Conservation (phyloP, 2,329 filamentous ascomycete genomes). For the Colletotrichum sp. region DNA sequence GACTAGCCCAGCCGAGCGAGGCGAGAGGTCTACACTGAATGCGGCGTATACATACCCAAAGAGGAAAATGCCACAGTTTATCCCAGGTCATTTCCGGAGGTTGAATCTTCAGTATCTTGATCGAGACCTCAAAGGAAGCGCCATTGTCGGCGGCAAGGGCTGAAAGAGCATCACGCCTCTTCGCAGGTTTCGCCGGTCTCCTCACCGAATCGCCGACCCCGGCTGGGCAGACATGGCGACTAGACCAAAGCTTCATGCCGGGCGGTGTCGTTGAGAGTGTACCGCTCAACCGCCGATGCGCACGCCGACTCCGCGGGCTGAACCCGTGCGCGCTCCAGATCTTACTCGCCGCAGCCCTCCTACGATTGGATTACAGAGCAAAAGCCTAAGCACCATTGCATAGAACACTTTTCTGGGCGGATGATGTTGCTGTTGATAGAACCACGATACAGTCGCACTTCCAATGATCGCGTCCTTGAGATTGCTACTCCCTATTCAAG, state of each 20-base stretch:
- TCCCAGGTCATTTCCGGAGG: not conserved
- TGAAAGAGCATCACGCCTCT: not conserved
- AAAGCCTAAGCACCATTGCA: too few relatives aligned
- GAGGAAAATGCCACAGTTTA: not conserved
- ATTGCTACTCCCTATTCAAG: not conserved
- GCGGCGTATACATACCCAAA: not conserved
- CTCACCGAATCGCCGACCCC: not conserved
- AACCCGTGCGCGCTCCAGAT: not conserved
- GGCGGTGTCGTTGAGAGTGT: rapidly evolving
- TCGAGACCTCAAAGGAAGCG: not conserved
- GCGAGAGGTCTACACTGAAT: not conserved
- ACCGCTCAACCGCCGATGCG: not conserved
- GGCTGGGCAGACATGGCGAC: not conserved
- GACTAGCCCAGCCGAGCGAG: not conserved
- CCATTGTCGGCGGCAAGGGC: not conserved
- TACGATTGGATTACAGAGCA: too few relatives aligned
- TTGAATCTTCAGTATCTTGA: not conserved
- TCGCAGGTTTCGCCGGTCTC: not conserved
- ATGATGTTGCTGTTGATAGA: too few relatives aligned
- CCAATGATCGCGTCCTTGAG: not conserved
- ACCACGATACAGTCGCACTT: too few relatives aligned
- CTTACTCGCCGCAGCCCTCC: not conserved
- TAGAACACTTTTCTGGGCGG: too few relatives aligned
- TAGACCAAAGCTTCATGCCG: not conserved
- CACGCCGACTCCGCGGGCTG: not conserved